These are phyloP conservation scores for Aspergillus campestris DNA, from an alignment of 495 filamentous ascomycete genomes.

Conservation along the genomic window DNA sequence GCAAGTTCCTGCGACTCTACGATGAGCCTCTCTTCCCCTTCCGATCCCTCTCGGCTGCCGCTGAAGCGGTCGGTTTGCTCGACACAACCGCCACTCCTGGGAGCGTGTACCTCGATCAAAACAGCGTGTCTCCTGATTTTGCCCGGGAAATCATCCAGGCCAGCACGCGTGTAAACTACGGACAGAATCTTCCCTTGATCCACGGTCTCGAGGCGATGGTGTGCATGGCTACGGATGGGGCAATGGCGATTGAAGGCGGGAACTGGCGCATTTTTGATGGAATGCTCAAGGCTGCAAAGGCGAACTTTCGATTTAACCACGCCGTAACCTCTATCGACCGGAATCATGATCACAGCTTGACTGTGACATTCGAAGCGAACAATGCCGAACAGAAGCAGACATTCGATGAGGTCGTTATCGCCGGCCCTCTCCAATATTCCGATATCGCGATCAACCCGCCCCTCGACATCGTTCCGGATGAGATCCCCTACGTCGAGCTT, in stretches of 20 bases:
- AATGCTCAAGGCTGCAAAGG: conserved; percentile 60
- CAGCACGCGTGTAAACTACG: conserved; percentile 91
- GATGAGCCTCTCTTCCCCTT: conserved; percentile 78
- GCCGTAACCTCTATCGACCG: conserved; percentile 53
- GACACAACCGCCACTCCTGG: conserved; percentile 62
- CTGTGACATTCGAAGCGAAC: conserved; percentile 34
- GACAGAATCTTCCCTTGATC: conserved; percentile 73
- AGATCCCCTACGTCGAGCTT: conserved; percentile 72
- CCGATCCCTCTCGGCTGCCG: conserved; percentile 56
- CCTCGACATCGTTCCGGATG: conserved; percentile 49
- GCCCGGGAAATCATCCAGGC: conserved; percentile 83
- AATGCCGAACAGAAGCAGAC: conserved; percentile 19
- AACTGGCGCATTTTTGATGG: conserved; percentile 92
- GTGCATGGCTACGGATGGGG: conserved; percentile 82
- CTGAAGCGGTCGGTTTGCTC: conserved; percentile 55
- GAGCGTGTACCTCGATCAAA: conserved; percentile 56
- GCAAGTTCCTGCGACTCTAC: conserved; percentile 74
- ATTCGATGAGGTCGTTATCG: conserved; percentile 77
- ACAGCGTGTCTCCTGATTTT: conserved; percentile 58
- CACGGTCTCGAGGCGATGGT: conserved; percentile 93
- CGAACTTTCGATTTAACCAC: conserved; percentile 58
- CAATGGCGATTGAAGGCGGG: conserved; percentile 69
- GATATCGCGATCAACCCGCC: conserved; percentile 49
- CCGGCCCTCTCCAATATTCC: conserved; percentile 67
- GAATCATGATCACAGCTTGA: conserved; percentile 40